Base-by-base conservation (phyloP, 23 red algal genomes). In the Pyropia haitanensis region DNA sequence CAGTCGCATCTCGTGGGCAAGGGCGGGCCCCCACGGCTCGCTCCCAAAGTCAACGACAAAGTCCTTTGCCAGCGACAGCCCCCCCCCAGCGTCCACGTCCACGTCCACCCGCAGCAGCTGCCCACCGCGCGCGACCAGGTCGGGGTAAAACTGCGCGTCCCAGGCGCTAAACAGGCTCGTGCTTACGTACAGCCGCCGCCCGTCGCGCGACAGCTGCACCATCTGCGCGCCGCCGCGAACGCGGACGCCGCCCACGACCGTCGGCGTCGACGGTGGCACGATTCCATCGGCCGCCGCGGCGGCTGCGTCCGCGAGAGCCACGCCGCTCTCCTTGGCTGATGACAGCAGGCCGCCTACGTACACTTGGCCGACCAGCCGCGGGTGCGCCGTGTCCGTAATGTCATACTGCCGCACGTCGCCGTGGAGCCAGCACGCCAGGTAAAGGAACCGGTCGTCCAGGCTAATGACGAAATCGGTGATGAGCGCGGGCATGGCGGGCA, bases 131-230 rank as follows among this genome's bases (percentile, higher is more conserved):
- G 39, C 39, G 1, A 46, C 64, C 2, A 67, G 50, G 50, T 25
- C 27, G 14, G 64, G 64, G 53, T 67, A 67, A 67, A 67, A 67
- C 53, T 67, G 23, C 12, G 50, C 53, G 28, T 67, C 64, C 64
- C 64, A 67, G 18, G 64, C 50, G 22, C 64, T 67, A 52, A 67
- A 67, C 3, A 67, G 28, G 14, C 22, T 27, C 25, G 50, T 67
- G 10, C 49, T 67, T 4, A 67, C 64, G 53, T 67, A 67, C 9
- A 67, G 8, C 53, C 64, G 50, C 64, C 19, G 50, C 27, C 64
- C 64, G 53, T 67, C 64, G 53, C 24, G 64, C 27, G 39, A 46
- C 10, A 46, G 39, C 10, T 46, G 39, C 10, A 46, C 39, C 39
- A 46, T 46, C 39, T 46, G 39, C 10, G 39, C 39, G 39, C 39